A percentile compares a stretch with the other conserved stretches of the same genome.
These are phyloP conservation scores for Entomortierella lignicola DNA, from an alignment of 192 early-diverging fungal species.

Conservation along the genomic window DNA sequence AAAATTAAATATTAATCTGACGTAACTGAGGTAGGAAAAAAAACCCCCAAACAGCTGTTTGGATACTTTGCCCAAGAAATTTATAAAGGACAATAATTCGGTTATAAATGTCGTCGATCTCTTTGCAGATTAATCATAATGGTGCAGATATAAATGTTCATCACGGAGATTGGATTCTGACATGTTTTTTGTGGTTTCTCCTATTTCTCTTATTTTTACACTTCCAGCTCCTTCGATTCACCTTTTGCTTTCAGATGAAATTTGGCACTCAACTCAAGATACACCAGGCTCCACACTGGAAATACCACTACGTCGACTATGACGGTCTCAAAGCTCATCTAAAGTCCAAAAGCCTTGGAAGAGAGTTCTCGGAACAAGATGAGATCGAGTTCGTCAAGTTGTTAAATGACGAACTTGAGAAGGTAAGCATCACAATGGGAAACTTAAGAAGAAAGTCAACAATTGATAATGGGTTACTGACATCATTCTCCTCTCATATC, in stretches of 20 bases:
- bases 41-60: too few relatives aligned
- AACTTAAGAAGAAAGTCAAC: not conserved
- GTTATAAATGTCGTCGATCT: too few relatives aligned
- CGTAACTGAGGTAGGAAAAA: too few relatives aligned
- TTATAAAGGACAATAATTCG: too few relatives aligned
- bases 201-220: not conserved
- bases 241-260: slow-evolving; percentile 74
- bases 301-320: slow-evolving; percentile 81
- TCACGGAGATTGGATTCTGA: too few relatives aligned
- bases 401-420: slow-evolving; percentile 89
- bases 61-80: too few relatives aligned
- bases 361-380: slow-evolving; percentile 81
- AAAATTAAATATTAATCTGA: too few relatives aligned
- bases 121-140: too few relatives aligned
- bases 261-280: slow-evolving; percentile 83
- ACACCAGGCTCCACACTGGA: slow-evolving; percentile 79
- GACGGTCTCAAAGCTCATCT: slow-evolving; percentile 84
- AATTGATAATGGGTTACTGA: not conserved
- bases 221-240: not conserved
- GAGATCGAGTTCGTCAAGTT: slow-evolving; percentile 88
- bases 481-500: too few relatives aligned
- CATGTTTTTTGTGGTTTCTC: too few relatives aligned
- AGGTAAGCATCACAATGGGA: too few relatives aligned
- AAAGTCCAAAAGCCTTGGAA: slow-evolving; percentile 71
- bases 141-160: too few relatives aligned